These are phyloP conservation scores for Aspergillus novofumigatus DNA, from an alignment of 2,329 filamentous ascomycete species.

Conservation along the genomic window DNA sequence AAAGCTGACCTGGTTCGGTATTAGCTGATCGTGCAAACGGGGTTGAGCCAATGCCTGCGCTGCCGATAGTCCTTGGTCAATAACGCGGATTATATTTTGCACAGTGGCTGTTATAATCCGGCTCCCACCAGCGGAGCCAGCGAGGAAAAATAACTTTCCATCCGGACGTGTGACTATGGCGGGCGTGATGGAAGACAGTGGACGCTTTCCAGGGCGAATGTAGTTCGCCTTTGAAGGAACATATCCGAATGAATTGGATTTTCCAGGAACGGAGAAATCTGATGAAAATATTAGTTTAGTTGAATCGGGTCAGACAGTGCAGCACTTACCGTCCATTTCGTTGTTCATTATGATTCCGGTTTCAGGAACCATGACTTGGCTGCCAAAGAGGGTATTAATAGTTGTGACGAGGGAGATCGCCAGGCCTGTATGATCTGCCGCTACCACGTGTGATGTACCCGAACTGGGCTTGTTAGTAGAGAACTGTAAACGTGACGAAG, in stretches of 20 bases:
- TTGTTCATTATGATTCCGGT: slow-evolving; percentile 76
- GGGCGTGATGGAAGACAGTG: slow-evolving; percentile 77
- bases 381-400: slow-evolving; percentile 82
- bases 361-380: slow-evolving; percentile 70
- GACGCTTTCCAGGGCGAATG: slow-evolving; percentile 74
- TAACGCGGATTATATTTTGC: slow-evolving; percentile 67
- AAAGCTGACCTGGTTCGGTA: slow-evolving; percentile 65
- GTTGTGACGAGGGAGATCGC: slow-evolving; percentile 81
- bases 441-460: slow-evolving; percentile 53
- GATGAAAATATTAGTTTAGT: slow-evolving; percentile 54
- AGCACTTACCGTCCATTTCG: slow-evolving; percentile 54
- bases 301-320: neutral
- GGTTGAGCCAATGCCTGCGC: slow-evolving; percentile 61
- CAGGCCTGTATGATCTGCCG: slow-evolving; percentile 68
- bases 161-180: slow-evolving; percentile 68
- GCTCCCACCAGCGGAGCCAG: slow-evolving; percentile 75
- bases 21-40: slow-evolving; percentile 75
- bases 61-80: slow-evolving; percentile 62
- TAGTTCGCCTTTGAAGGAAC: slow-evolving; percentile 76
- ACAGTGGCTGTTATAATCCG: slow-evolving; percentile 78
- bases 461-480: slow-evolving; percentile 27
- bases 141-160: slow-evolving; percentile 61
- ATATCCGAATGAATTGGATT: slow-evolving; percentile 79
- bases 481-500: neutral
- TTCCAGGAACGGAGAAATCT: slow-evolving; percentile 81